Evolutionary conservation across 495 filamentous ascomycete species (phyloP), one percentile per base, ranked within the genome.

Genomic region (Aspergillus incahuasiensis): DNA sequence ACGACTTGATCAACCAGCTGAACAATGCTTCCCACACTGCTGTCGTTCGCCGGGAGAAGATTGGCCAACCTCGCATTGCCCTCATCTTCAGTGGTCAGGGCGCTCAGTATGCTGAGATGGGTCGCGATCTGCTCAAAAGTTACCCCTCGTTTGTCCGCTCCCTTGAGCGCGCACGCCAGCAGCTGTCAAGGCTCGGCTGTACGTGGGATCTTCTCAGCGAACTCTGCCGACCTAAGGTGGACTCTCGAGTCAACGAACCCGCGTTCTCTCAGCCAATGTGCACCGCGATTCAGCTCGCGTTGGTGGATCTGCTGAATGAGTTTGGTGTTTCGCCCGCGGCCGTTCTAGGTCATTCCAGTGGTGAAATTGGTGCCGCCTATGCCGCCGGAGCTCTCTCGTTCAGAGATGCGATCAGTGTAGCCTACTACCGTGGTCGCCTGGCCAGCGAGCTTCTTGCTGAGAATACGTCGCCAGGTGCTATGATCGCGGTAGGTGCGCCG

Each of bases 311-410:
- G 0, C 34, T 69, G 1, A 48, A 19, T n/a, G 42, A 51, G 6
- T 59, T 38, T 16, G 62, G 60, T 0, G 49, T 71, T 56, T 53
- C 60, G 48, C 68, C 67, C 15, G 46, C 49, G 19, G 64, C 69
- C 0, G 82, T 86, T 0, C 62, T 79, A 7, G 84, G 84, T 0
- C 84, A 87, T 64, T 86, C 83, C 0, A 82, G 79, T 1, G 84
- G 84, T 8, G 84, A 87, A 64, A 84, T 87, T 30, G 66, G 60
- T 1, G 53, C 53, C 13, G 53, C 44, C 0, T 55, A 55, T 32
- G 53, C 53, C 6, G 53, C 53, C 4, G 39, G 46, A 2, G 53
- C 53, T 21, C 25, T 55, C 8, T 55, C 53, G 1, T 55, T 55
- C 42, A 55, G 48, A 32, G 53, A 55, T 12, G 53, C 53, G 13